Evolutionary conservation across 345 rosid genomes (phyloP), one percentile per base, ranked within the genome.

Genomic region (Geranium brycei): DNA sequence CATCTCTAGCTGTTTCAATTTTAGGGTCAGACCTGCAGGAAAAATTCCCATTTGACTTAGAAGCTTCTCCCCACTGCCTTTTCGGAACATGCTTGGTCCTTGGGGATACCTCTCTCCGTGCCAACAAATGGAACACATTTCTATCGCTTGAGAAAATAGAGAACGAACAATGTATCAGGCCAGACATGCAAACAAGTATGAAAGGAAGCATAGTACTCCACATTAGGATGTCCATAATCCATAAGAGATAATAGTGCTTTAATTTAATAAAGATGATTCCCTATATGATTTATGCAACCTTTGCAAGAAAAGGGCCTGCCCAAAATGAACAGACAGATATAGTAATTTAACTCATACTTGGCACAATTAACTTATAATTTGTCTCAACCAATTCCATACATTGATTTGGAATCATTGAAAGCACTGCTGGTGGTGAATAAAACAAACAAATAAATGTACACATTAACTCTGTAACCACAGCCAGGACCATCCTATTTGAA

Each of bases 71-170:
- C 91, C 91, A 86, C 23, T 78, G 74, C 72, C 78, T 80, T 75
- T 77, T 82, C 0, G 86, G 79, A 38, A 81, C 78, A 62, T 73
- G 87, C 58, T 83, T 87, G 12, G 82, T 72, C 57, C 69, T 78
- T 5, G 91, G 91, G 41, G 84, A 77, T 58, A 86, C 72, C 80
- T 88, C 97, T 66, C 96, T 83, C 70, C 65, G 77, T 53, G 76
- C 87, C 73, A 91, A 63, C 74, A 91, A 65, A 19, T 65, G 77
- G 59, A 88, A 77, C 4, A 82, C 88, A 63, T 87, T 88, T 69
- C 80, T 77, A 51, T 71, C 63, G 64, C 87, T 77, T 73, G 28
- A 23, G 31, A 66, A 64, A 62, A 60, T 15, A 58, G 5, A 58
- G 10, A 41, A 63, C 23, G 3, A 19, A 19, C 11, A 47, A 10